Base-by-base conservation (phyloP, 352 stramenopile genomes). In the Peronospora tabacina region DNA sequence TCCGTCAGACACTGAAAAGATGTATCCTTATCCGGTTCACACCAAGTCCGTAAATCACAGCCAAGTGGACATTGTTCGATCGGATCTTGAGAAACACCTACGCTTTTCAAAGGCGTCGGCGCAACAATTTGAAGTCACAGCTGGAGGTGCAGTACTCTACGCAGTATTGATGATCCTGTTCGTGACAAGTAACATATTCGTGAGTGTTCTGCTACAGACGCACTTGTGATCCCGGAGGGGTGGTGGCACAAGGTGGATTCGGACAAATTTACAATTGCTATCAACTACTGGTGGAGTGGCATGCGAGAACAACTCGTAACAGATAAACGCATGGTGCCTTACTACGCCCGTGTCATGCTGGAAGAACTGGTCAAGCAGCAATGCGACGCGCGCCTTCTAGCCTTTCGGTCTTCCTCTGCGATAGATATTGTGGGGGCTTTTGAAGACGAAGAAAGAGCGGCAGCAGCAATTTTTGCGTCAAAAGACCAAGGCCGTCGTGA, bases 201-300 rank as follows among this genome's bases (percentile, higher is more conserved):
- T 41, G 5, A 29, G 22, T 26, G 15, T 55, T 12, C 9, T 37
- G n/a, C 24, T 51, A n/a, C 38, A 88, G 82, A 80, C 42, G 80
- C 78, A 7, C 49, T 93, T 5, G 75, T 79, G 37, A 90, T 93
- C 19, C 82, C 82, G 0, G 82, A 93, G 46, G 82, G 82, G 5
- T 93, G 82, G 82, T 93, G 82, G 82, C 82, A 93, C 48, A 78
- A 88, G 53, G 80, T 93, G 10, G 74, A 85, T 48, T 86, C 79
- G 24, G 74, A 83, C 16, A 55, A 70, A 19, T 85, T 72, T 51
- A 90, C 79, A 0, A 81, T 93, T 42, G 82, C 80, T 6, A 50
- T 89, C 38, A 93, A 93, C 56, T 91, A 77, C 45, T 93, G 82
- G 82, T 90, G 82, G 47, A 64, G 85, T 55, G 80, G 80, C 7